phyloP scores from a whole-genome alignment of 495 filamentous ascomycete genomes.

The Parachaetomium inaequale region DNA sequence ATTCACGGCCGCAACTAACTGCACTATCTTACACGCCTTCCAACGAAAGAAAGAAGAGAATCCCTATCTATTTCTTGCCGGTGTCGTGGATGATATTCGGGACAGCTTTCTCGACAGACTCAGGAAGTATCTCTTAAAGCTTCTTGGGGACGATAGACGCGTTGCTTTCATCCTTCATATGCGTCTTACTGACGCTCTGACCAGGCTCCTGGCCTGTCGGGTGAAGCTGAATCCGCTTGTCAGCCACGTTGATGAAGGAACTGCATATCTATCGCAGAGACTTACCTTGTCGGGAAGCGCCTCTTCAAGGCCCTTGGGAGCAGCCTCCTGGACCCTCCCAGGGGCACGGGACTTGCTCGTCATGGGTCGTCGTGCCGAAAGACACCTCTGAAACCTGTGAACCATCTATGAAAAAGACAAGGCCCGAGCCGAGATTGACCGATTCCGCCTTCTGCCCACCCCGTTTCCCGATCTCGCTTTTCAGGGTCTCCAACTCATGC shows the following conservation, averaged over 20 bases:
- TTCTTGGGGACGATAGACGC: slow-evolving; percentile 3
- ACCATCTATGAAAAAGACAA: no score
- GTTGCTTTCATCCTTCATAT: not conserved
- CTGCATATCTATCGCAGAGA: no score
- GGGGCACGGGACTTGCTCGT: not conserved
- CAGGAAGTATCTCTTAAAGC: not conserved
- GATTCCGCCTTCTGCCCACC: no score
- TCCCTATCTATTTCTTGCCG: not conserved
- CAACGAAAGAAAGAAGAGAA: no score
- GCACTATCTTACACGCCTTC: no score
- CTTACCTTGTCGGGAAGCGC: not conserved
- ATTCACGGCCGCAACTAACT: no score
- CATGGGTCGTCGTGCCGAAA: no score
- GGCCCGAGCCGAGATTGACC: no score
- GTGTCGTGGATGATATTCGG: slow-evolving; percentile 1
- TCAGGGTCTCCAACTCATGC: slow-evolving; percentile 8
- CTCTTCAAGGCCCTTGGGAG: not conserved
- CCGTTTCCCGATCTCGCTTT: slow-evolving; percentile 7
- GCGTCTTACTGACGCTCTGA: not conserved
- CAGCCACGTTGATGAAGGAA: not conserved
- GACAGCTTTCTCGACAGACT: not conserved
- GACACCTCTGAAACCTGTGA: no score
- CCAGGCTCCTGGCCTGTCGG: not conserved
- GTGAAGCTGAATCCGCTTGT: not conserved
- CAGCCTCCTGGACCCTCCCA: not conserved